Evolutionary conservation across 495 filamentous ascomycete species (phyloP).

Genomic region (Gamarada debralockiae): DNA sequence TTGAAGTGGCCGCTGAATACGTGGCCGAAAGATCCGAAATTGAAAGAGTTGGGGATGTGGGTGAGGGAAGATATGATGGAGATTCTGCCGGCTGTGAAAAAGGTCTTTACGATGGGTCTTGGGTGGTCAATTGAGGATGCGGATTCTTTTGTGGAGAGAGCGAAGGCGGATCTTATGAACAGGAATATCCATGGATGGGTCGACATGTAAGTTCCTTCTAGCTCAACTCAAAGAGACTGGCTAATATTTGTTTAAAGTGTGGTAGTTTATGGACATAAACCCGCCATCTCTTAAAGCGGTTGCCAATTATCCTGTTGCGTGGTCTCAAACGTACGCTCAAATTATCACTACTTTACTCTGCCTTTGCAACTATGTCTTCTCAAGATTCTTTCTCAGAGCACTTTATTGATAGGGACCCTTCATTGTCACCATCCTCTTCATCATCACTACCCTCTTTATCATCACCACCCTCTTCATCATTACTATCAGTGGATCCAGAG

Average conservation of each 20-base stretch:
- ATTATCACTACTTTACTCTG: no score
- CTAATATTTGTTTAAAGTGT: background rate
- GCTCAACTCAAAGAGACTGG: background rate
- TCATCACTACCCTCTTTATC: no score
- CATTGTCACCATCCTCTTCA: no score
- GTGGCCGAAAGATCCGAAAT: conserved; percentile 42
- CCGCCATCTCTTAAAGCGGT: no score
- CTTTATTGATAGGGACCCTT: no score
- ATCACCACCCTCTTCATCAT: no score
- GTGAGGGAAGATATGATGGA: conserved; percentile 35
- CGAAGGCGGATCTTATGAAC: conserved; percentile 4
- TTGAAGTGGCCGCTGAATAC: conserved; percentile 46
- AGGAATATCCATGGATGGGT: conserved; percentile 7
- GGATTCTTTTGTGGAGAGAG: conserved; percentile 4
- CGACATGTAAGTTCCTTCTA: conserved; percentile 1
- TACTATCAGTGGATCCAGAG: no score
- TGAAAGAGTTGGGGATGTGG: conserved; percentile 46
- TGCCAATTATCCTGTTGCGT: no score
- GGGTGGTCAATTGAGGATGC: conserved; percentile 2
- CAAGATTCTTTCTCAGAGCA: no score
- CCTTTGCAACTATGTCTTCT: no score
- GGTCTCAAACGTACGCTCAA: no score
- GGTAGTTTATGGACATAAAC: conserved; percentile 12
- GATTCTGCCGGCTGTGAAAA: conserved; percentile 4
- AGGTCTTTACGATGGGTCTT: conserved; percentile 1